Base-by-base conservation (phyloP, 163 green algal genomes). In the Chlorella variabilis region DNA sequence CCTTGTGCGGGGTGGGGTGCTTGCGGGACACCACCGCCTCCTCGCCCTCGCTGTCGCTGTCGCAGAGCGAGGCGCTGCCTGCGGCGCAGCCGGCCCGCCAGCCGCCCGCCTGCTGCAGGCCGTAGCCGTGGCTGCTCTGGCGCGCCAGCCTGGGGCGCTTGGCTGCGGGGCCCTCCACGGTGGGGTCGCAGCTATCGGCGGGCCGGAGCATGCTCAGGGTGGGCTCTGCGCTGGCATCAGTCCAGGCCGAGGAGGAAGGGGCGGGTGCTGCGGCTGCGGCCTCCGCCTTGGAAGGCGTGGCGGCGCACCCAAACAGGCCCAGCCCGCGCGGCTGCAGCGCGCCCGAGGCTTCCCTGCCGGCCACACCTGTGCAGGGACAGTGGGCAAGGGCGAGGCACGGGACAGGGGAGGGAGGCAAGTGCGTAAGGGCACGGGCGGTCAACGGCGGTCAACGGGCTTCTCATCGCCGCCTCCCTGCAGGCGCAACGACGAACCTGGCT, bases 1-100 rank as follows among this genome's bases (percentile, higher is more conserved):
- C n/a, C 68, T 76, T 76, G 8, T 31, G 27, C n/a, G 68, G 68
- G n/a, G 68, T 76, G 0, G 68, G 68, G 68, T 27, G 68, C n/a
- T 39, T 38, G n/a, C n/a, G 4, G 13, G 68, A 76, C 21, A 76
- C 41, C 67, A 58, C 67, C 18, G 45, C 68, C 42, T 76, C 42
- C 45, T 61, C 68, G 5, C 45, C 68, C 33, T 61, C 45, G 42
- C 45, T 41, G 68, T 76, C 68, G 42, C 68, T 76, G 68, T 76
- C 68, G 42, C 42, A 29, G 68, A n/a, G 1, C 31, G 31, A 58
- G n/a, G n/a, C n/a, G n/a, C n/a, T n/a, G 66, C 51, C 38, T 17
- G 59, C 59, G n/a, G 59, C 59, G 59, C 59, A 15, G 68, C 25
- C 42, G 42, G n/a, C 59, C 18, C 8, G 18, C 42, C 42, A 76